Conservation (phyloP, 2,329 filamentous ascomycete genomes). For the Colletotrichum sublineola region DNA sequence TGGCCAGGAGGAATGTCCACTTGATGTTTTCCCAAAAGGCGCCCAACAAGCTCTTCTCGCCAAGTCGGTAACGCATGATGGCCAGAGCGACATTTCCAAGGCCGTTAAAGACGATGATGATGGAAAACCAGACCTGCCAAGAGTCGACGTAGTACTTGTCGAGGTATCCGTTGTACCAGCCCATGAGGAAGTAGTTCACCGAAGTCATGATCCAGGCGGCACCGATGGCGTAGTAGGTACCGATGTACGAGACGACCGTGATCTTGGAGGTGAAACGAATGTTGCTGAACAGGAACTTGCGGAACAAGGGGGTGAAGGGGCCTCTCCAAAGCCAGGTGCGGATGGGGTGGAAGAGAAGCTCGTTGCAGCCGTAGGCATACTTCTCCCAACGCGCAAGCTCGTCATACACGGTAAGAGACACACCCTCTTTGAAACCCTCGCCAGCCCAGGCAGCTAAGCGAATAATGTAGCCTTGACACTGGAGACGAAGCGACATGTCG, state of each 20-base stretch:
- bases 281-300: conserved; percentile 77
- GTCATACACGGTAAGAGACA: conserved; percentile 87
- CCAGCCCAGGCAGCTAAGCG: conserved; percentile 80
- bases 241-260: conserved; percentile 82
- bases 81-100: conserved; percentile 80
- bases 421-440: conserved; percentile 85
- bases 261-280: conserved; percentile 83
- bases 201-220: conserved; percentile 81
- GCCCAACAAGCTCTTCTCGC: conserved; percentile 71
- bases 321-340: conserved; percentile 79
- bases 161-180: conserved; percentile 82
- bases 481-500: conserved; percentile 83
- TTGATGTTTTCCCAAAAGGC: conserved; percentile 76
- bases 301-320: conserved; percentile 84
- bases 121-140: conserved; percentile 85
- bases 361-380: conserved; percentile 87
- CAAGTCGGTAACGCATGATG: conserved; percentile 78
- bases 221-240: conserved; percentile 84
- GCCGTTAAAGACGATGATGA: conserved; percentile 82
- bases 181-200: conserved; percentile 81
- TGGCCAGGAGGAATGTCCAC: conserved; percentile 80
- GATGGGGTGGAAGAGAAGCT: conserved; percentile 84
- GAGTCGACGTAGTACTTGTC: conserved; percentile 86
- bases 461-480: conserved; percentile 79
- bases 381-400: conserved; percentile 90